phyloP scores from a whole-genome alignment of 139 green algal genomes.

The Coccomyxa sp. region DNA sequence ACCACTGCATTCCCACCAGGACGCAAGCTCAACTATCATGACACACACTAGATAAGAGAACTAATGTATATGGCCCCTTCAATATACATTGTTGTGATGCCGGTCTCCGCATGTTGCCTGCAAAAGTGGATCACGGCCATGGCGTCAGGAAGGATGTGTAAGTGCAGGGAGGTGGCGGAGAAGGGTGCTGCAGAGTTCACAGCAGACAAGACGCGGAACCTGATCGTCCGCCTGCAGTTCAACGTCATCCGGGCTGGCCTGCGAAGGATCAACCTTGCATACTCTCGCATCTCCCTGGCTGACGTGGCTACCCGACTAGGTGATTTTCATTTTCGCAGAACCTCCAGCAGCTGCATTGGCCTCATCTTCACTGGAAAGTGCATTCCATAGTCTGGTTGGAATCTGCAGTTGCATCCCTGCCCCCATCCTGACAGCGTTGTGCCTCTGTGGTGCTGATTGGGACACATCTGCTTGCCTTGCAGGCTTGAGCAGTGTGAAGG shows the following conservation, averaged over 20 bases:
- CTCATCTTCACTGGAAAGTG: background rate
- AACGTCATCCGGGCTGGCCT: conserved; percentile 96
- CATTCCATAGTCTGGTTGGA: too few relatives aligned
- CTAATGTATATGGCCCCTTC: too few relatives aligned
- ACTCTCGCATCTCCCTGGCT: conserved; percentile 88
- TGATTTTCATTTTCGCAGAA: too few relatives aligned
- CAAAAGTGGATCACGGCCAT: too few relatives aligned
- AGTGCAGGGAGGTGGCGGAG: conserved; percentile 33
- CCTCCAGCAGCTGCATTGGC: background rate
- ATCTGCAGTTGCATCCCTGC: too few relatives aligned
- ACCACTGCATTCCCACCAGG: too few relatives aligned
- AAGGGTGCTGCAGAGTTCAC: conserved; percentile 59
- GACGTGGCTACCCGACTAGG: conserved; percentile 83
- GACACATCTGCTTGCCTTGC: background rate
- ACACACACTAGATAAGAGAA: too few relatives aligned
- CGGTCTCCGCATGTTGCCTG: too few relatives aligned
- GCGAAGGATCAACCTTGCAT: conserved; percentile 88
- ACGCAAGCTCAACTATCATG: too few relatives aligned
- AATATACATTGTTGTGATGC: too few relatives aligned
- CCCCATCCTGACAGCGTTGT: too few relatives aligned
- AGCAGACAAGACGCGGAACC: conserved; percentile 73
- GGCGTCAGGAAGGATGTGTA: background rate
- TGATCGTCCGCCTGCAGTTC: conserved; percentile 89
- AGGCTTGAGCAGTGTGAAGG: conserved; percentile 64
- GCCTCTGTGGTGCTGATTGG: too few relatives aligned